Conservation (phyloP, 768 basidiomycete genomes). For the Mycena maculata region DNA sequence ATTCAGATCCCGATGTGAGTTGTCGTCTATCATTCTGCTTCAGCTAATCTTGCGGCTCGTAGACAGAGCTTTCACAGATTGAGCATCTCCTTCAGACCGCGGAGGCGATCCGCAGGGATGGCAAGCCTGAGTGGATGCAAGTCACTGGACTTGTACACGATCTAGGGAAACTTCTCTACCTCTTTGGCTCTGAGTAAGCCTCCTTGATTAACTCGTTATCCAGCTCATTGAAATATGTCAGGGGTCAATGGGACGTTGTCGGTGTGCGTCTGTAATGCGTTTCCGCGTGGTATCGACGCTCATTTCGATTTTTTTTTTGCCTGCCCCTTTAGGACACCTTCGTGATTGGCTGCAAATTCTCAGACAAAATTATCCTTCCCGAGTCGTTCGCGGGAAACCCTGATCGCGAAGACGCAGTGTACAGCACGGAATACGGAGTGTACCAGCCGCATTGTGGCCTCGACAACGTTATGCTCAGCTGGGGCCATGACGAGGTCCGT, state of each 20-base stretch:
- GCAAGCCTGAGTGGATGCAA: constrained; percentile 95
- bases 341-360: constrained; percentile 85
- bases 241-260: constrained; percentile 94
- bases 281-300: no score
- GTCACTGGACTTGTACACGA: constrained; percentile 75
- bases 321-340: constrained; percentile 67
- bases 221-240: neutral
- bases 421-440: constrained; percentile 74
- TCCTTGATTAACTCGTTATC: neutral
- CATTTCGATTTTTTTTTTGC: constrained; percentile 41
- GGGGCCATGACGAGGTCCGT: constrained; percentile 68
- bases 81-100: constrained; percentile 93
- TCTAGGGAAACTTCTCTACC: constrained; percentile 82
- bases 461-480: constrained; percentile 76
- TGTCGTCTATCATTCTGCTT: constrained; percentile 63
- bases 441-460: constrained; percentile 85
- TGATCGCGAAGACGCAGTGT: constrained; percentile 63
- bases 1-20: constrained; percentile 89
- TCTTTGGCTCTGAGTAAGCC: constrained; percentile 75
- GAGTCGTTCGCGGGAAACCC: constrained; percentile 68
- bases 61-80: constrained; percentile 87
- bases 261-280: constrained; percentile 62
- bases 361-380: constrained; percentile 81
- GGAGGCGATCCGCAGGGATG: constrained; percentile 86
- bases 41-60: neutral